Base-by-base conservation (phyloP, 2,329 filamentous ascomycete species). In the Tothia fuscella region DNA sequence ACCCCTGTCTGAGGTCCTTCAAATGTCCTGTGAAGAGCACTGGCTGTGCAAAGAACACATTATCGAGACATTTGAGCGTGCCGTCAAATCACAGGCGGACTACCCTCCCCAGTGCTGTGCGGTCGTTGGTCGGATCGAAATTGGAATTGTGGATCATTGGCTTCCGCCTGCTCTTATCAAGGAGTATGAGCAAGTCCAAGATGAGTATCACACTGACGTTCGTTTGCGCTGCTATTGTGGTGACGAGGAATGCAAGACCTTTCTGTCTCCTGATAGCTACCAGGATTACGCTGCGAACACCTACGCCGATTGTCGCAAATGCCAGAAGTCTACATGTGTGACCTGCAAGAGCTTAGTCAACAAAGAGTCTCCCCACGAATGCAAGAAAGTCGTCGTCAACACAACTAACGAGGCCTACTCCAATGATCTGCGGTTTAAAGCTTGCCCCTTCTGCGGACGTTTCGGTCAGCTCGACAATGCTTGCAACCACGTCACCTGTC, bases 401-500 rank as follows among this genome's bases (percentile, higher is more conserved):
- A 39, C 46, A 30, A 47, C 48, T 30, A 58, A 58, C 47, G 48
- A 52, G 41, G 42, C 51, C 16, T 47, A 40, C 2, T 53, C 46
- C 2, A 41, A 44, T 4, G 49, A 56, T 40, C 47, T 56, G 13
- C 51, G 54, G 2, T 59, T 54, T 17, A 49, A 58, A 33, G 43
- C 50, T 25, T 59, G 57, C 40, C 50, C 46, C 10, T 41, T 38
- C 9, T 59, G 57, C 26, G 49, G 50, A 14, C 43, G 44, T 1
- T 51, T 44, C 0, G 48, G 58, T 4, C 55, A 59, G 41, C 48
- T 59, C 12, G 38, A 46, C 2, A 56, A 59, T 30, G 57, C 55
- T 2, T 59, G 56, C 33, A 59, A 59, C 17, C 56, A 59, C 29
- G 53, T 59, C 20, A 54, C 44, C 47, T 53, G 46, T 41, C 47